Base-by-base conservation (phyloP, 306 rosid genomes). In the Trifolium fragiferum region DNA sequence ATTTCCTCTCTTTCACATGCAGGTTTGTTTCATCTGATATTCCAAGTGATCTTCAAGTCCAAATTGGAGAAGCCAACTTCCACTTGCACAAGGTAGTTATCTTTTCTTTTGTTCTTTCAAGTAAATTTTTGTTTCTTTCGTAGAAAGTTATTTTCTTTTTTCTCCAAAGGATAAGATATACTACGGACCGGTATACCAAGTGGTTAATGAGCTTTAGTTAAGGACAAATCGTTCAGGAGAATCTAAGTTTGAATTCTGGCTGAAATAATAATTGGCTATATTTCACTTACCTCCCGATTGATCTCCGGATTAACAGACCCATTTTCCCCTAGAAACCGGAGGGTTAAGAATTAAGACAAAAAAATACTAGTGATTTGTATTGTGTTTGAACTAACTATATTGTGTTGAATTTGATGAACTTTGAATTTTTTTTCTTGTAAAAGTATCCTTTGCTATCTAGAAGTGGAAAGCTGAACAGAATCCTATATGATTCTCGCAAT, bases 11-110 rank as follows among this genome's bases (percentile, higher is more conserved):
- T 74, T 80, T 70, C 14, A 63, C 35, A 14, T 74, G 64, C 18
- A 95, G 99, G 98, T 81, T 77, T 85, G 99, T 92, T 74, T 85
- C 94, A 47, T 87, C 99, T 78, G 99, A 95, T 88, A 82, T 88
- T 70, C 92, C 98, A 44, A 94, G 96, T 85, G 98, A 94, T 79
- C 70, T 94, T 72, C 68, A 80, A 6, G 88, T 94, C 78, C 95
- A 83, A 83, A 86, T 91, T 78, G 93, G 85, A 68, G 93, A 82
- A 70, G 77, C 82, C 23, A 88, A 68, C 65, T 91, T 94, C 81
- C 90, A 91, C 82, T 82, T 94, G 76, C 98, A 94, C 77, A 94
- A 94, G 98, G 98, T 91, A 85, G 10, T 57, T 62, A 33, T 35
- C 33, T 84, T 65, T 23, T 70, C 23, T 33, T 44, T 75, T 11